Evolutionary conservation across 306 rosid species (phyloP).

Genomic region (Styphnolobium japonicum): DNA sequence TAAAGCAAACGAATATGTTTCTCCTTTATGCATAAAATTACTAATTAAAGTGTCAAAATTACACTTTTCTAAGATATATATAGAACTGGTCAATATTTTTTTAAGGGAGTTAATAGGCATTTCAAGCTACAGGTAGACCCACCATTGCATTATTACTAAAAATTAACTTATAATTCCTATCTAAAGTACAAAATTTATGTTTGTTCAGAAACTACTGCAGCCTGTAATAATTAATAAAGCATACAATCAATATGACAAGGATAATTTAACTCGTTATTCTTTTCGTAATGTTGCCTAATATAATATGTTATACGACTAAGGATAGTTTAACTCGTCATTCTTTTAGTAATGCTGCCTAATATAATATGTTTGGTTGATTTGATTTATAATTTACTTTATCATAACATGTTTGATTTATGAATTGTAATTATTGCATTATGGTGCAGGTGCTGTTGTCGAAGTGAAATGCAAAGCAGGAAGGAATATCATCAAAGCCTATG

Average conservation of each 20-base stretch:
- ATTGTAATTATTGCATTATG: not conserved
- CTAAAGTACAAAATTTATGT: not conserved
- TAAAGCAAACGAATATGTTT: not conserved
- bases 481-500: conserved; percentile 61
- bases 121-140: not conserved
- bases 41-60: not conserved
- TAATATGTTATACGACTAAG: not conserved
- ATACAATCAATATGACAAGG: not conserved
- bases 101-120: not conserved
- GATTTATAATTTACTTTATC: not conserved
- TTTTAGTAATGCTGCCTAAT: not conserved
- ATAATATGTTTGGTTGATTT: not conserved
- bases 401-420: not conserved
- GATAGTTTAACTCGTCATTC: not conserved
- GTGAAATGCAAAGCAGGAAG: conserved; percentile 72
- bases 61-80: not conserved
- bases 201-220: not conserved
- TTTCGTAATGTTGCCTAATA: not conserved
- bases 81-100: not conserved
- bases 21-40: not conserved
- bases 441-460: conserved; percentile 75
- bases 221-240: not conserved
- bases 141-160: not conserved
- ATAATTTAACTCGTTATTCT: not conserved
- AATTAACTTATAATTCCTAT: not conserved